Base-by-base conservation (phyloP, 768 basidiomycete genomes). In the Omphalotus guepiniiformis region DNA sequence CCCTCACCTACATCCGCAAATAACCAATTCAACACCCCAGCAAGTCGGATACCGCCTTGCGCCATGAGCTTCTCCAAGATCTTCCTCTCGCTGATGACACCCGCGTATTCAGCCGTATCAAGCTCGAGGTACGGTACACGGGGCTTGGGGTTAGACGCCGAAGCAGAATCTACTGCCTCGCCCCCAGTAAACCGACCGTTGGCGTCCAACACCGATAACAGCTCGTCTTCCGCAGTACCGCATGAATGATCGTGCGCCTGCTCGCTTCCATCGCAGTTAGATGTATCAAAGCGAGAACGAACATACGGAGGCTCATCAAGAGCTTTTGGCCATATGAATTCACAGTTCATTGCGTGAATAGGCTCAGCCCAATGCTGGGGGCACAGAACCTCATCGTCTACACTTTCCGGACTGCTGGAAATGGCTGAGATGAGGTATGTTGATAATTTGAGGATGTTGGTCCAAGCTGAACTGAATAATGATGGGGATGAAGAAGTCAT, bases 41-140 rank as follows among this genome's bases (percentile, higher is more conserved):
- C 94, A 21, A 95, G 80, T 19, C 94, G 74, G 25, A 95, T 68
- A 1, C 93, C 94, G 0, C 69, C 93, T 69, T 86, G 86, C 0
- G 88, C 85, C 30, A 98, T 68, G 54, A 96, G 60, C 65, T 80
- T 80, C 73, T 96, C 93, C 2, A 98, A 55, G 28, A 93, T 66
- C 75, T 83, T 81, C 50, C 77, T 66, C 19, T 80, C 65, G 50
- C 70, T 72, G 54, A 98, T 82, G 30, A 67, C 66, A 1, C 87
- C 89, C 1, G 84, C 68, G 58, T 96, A 97, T 42, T 81, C 68
- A 0, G 88, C 81, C 13, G 88, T 93, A 62, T 93, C 83, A 13
- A 97, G 76, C 60, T 96, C 85, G 21, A 87, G 64, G 39, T 80
- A 74, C 1, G 62, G 52, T 2, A 47, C 40, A 29, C 42, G 55